Percentiles rank a stretch among this genome's conserved stretches.
Evolutionary conservation across 148 eudicot species (phyloP).

Genomic region (Tetragonia tetragonoides): DNA sequence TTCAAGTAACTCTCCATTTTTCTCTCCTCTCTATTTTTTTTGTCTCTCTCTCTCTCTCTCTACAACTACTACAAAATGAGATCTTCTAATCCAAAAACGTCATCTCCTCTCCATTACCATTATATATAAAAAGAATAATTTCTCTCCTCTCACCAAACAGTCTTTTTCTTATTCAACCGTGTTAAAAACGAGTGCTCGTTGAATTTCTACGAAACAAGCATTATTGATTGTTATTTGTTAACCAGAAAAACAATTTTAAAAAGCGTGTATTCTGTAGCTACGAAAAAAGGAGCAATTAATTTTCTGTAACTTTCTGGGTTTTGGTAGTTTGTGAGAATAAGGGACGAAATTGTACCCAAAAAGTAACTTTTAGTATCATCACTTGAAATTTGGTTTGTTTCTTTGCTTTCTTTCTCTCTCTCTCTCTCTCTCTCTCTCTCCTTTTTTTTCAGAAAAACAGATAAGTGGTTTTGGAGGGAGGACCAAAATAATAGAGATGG

Average conservation of each 20-base stretch:
- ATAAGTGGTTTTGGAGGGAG: not conserved
- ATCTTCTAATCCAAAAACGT: not conserved
- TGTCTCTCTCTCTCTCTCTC: not conserved
- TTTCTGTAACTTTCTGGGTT: not conserved
- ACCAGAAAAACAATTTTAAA: not conserved
- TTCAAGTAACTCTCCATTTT: constrained; percentile 43
- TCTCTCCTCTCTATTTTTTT: not conserved
- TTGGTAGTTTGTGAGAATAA: not conserved
- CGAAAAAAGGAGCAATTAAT: not conserved
- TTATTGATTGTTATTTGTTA: too few species aligned
- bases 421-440: not conserved
- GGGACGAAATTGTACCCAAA: not conserved
- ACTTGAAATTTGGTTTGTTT: not conserved
- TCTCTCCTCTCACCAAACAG: not conserved
- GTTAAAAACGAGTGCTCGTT: not conserved
- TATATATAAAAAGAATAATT: not conserved
- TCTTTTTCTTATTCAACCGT: too few species aligned
- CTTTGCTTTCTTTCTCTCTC: not conserved
- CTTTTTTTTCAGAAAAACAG: not conserved
- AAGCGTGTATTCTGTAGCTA: not conserved
- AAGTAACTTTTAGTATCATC: too few species aligned
- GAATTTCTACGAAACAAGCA: constrained; percentile 3
- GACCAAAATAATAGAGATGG: constrained; percentile 13
- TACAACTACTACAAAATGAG: too few species aligned
- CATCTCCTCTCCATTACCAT: not conserved